A percentile compares a stretch with the other conserved stretches of the same genome.
phyloP scores from a whole-genome alignment of 2,329 filamentous ascomycete species.

The Botrytis galanthina region DNA sequence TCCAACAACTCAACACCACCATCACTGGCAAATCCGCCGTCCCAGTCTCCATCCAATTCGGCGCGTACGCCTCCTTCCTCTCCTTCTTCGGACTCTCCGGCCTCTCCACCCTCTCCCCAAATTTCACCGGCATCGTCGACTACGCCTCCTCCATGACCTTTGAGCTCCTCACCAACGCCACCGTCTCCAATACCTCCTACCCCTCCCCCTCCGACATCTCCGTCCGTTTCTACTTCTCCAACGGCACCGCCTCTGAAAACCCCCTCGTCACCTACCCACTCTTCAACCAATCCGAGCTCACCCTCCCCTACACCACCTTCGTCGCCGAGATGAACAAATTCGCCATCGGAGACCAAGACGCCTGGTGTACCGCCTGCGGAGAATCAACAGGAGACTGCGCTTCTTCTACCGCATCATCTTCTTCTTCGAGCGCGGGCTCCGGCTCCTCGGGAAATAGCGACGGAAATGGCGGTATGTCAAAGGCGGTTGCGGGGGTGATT shows the following conservation, averaged over 20 bases:
- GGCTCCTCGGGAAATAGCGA: conserved; percentile 14
- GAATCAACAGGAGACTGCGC: conserved; percentile 67
- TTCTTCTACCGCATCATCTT: conserved; percentile 33
- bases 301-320: conserved; percentile 70
- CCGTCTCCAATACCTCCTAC: conserved; percentile 45
- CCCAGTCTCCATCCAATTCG: conserved; percentile 55
- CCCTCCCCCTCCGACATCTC: conserved; percentile 49
- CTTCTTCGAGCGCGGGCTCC: conserved; percentile 31
- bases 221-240: conserved; percentile 61
- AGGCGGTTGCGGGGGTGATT: conserved; percentile 76
- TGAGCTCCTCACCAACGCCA: conserved; percentile 63
- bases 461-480: conserved; percentile 51
- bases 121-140: conserved; percentile 77
- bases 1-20: conserved; percentile 53
- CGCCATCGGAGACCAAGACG: conserved; percentile 58
- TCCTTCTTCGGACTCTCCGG: conserved; percentile 61
- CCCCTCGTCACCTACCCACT: conserved; percentile 51
- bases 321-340: conserved; percentile 60
- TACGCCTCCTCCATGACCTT: conserved; percentile 82
- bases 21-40: conserved; percentile 45
- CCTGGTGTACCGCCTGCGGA: conserved; percentile 76
- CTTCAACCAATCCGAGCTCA: conserved; percentile 55
- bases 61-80: conserved; percentile 60
- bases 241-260: conserved; percentile 51
- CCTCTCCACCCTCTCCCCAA: conserved; percentile 49